A percentile compares a stretch with the other conserved stretches of the same genome.
These are phyloP conservation scores for Saccharomycopsis crataegensis DNA, from an alignment of 1,139 yeast genomes.

Conservation along the genomic window DNA sequence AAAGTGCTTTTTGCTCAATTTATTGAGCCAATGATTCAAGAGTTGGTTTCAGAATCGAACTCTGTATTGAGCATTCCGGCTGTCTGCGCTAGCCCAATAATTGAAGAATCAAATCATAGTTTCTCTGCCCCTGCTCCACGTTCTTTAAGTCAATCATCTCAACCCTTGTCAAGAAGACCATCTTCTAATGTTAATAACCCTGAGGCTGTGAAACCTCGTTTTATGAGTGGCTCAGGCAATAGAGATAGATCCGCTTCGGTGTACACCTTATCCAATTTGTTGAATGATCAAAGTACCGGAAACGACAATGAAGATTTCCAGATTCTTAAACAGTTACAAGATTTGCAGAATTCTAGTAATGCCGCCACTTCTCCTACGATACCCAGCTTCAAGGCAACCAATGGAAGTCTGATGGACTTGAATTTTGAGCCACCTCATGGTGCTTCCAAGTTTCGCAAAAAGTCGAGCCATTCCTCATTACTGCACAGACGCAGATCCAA, in stretches of 20 bases:
- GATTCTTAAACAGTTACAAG: constrained; percentile 7
- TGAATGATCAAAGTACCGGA: constrained; percentile 3
- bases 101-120: background rate
- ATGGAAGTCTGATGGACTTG: background rate
- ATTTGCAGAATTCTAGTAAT: constrained; percentile 10
- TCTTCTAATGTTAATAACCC: background rate
- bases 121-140: background rate
- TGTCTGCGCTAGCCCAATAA: background rate
- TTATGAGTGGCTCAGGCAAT: background rate
- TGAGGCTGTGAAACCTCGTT: too few species aligned
- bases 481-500: constrained; percentile 1
- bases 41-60: background rate
- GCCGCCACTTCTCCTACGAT: background rate
- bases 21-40: constrained; percentile 24
- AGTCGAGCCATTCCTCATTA: constrained; percentile 6
- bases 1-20: constrained; percentile 64
- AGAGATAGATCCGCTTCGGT: constrained; percentile 14
- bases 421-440: background rate
- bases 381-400: background rate
- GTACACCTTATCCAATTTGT: constrained; percentile 9
- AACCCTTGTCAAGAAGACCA: background rate
- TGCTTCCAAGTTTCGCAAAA: constrained; percentile 1
- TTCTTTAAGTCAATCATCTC: background rate
- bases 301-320: constrained; percentile 9
- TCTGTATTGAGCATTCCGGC: background rate